Percentiles rank a stretch among this genome's conserved stretches.
phyloP scores from a whole-genome alignment of 2,329 filamentous ascomycete genomes.

The Apiospora saccharicola region DNA sequence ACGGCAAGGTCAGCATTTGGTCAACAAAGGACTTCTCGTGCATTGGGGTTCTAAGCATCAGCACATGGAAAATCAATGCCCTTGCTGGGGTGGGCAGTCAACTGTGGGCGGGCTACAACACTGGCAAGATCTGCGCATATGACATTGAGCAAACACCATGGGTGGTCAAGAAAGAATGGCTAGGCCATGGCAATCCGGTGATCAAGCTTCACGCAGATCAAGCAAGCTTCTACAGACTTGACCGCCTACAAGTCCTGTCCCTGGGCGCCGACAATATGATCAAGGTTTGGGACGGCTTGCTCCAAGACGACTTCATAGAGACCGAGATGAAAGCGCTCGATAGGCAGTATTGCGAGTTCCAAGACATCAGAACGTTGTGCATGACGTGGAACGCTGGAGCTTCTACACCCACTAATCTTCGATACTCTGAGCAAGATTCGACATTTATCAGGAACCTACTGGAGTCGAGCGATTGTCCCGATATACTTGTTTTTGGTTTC shows the following conservation, averaged over 20 bases:
- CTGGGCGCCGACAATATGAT: conserved; percentile 87
- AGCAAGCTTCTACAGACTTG: conserved; percentile 84
- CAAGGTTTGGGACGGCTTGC: conserved; percentile 87
- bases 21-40: conserved; percentile 79
- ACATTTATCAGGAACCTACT: conserved; percentile 84
- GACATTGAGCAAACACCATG: conserved; percentile 85
- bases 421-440: conserved; percentile 73
- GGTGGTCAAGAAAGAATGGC: conserved; percentile 93
- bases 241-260: conserved; percentile 84
- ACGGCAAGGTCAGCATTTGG: conserved; percentile 96
- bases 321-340: conserved; percentile 85
- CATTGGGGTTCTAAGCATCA: conserved; percentile 82
- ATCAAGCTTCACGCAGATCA: conserved; percentile 79
- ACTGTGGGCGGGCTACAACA: conserved; percentile 95
- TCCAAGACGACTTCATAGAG: conserved; percentile 96
- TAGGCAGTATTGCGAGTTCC: conserved; percentile 83
- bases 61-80: conserved; percentile 93
- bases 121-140: conserved; percentile 92
- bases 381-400: conserved; percentile 98
- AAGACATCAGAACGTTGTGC: conserved; percentile 79
- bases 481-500: conserved; percentile 95
- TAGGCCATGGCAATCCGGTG: conserved; percentile 84
- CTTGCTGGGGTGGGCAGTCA: conserved; percentile 81
- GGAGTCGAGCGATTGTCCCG: conserved; percentile 77
- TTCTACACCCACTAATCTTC: conserved; percentile 85